Conservation (phyloP, 169 alveolate species). For the Miamiensis avidus region DNA sequence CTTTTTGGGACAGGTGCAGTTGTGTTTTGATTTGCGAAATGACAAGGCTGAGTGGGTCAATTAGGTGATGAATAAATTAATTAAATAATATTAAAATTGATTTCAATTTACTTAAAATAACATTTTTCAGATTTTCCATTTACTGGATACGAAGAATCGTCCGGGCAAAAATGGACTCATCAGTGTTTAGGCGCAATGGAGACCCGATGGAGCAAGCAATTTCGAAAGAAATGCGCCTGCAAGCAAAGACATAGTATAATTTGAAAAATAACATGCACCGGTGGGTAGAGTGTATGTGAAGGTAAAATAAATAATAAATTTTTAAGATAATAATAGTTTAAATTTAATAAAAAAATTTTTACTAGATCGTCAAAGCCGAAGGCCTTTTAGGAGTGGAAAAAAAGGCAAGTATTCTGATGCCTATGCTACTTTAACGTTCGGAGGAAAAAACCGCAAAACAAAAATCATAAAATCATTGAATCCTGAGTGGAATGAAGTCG, state of each 20-base stretch:
- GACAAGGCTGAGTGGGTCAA: constrained; percentile 1
- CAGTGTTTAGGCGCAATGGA: constrained; percentile 13
- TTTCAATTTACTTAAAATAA: neutral
- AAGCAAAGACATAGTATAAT: neutral
- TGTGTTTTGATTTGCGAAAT: neutral
- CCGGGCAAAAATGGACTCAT: constrained; percentile 18
- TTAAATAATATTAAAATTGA: neutral
- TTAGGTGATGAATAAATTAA: neutral
- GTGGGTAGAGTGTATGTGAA: neutral
- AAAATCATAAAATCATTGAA: neutral
- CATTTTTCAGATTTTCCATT: neutral
- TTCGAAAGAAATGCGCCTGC: neutral
- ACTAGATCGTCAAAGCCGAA: constrained; percentile 6
- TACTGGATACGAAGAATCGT: neutral
- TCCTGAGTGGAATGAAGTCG: constrained; percentile 17
- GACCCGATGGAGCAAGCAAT: constrained; percentile 9
- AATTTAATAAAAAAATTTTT: neutral
- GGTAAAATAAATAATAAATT: neutral
- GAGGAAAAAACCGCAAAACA: neutral
- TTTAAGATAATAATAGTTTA: neutral
- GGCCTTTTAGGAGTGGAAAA: constrained; percentile 23
- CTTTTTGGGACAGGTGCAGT: constrained; percentile 6
- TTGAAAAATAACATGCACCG: constrained; percentile 7
- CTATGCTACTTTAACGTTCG: neutral
- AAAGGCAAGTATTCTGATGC: constrained; percentile 25